Percentiles rank a stretch among this genome's conserved stretches.
These are phyloP conservation scores for Solanum pimpinellifolium DNA, from an alignment of 257 asterid genomes.

Conservation along the genomic window DNA sequence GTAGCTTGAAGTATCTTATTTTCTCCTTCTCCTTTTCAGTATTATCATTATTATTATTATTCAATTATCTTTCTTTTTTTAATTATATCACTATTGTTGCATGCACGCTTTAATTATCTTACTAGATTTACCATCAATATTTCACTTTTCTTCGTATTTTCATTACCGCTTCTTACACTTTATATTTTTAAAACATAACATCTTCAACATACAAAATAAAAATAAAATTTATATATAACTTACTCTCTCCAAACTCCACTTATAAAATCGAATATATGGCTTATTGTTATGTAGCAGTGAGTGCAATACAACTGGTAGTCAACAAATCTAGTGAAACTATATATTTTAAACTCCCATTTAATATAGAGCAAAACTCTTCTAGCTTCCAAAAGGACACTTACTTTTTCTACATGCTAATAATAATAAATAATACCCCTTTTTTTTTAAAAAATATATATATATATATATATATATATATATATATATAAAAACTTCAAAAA, in stretches of 20 bases:
- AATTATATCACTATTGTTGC: too few species aligned
- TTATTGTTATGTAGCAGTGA: neutral
- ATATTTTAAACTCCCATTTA: neutral
- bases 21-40: neutral
- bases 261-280: neutral
- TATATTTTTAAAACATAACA: too few species aligned
- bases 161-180: too few species aligned
- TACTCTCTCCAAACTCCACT: accelerated
- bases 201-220: too few species aligned
- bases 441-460: neutral
- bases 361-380: neutral
- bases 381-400: neutral
- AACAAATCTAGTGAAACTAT: neutral
- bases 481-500: neutral
- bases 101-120: too few species aligned
- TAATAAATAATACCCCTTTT: neutral
- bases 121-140: too few species aligned
- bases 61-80: too few species aligned
- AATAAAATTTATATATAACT: too few species aligned
- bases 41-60: too few species aligned
- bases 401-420: neutral
- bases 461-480: too few species aligned
- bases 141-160: neutral
- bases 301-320: neutral
- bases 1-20: neutral